Conservation (phyloP, 1,139 yeast genomes). For the Yamadazyma diospyri region DNA sequence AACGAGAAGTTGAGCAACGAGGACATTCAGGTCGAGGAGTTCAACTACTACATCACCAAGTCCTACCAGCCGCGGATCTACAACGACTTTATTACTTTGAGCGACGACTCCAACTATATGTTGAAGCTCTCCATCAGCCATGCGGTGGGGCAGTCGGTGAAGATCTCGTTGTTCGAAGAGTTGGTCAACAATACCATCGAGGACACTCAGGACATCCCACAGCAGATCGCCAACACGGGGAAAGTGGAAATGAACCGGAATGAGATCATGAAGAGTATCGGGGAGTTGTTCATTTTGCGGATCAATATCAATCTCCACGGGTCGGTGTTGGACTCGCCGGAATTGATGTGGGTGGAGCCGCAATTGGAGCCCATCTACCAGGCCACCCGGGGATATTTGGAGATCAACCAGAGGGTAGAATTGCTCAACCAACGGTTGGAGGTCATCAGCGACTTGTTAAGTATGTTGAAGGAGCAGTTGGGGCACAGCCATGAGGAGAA, state of each 20-base stretch:
- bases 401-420: conserved; percentile 89
- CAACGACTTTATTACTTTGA: conserved; percentile 86
- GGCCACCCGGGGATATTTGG: conserved; percentile 91
- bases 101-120: conserved; percentile 91
- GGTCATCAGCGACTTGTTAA: conserved; percentile 87
- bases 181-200: conserved; percentile 93
- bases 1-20: conserved; percentile 85
- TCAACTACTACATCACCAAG: conserved; percentile 88
- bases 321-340: conserved; percentile 92
- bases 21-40: conserved; percentile 91
- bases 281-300: conserved; percentile 86
- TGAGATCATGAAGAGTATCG: conserved; percentile 94
- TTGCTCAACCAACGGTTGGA: conserved; percentile 86
- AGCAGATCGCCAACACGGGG: conserved; percentile 90
- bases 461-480: conserved; percentile 93
- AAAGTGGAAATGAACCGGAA: conserved; percentile 92
- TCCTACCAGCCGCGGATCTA: conserved; percentile 93
- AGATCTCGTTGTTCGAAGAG: conserved; percentile 91
- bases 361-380: conserved; percentile 95
- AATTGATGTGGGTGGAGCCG: conserved; percentile 98
- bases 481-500: conserved; percentile 92
- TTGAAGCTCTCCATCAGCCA: conserved; percentile 83
- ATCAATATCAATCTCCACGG: conserved; percentile 93
- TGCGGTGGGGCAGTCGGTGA: conserved; percentile 89
- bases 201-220: conserved; percentile 95